Base-by-base conservation (phyloP, 371 early-diverging fungal genomes). In the Syncephalastrum racemosum region DNA sequence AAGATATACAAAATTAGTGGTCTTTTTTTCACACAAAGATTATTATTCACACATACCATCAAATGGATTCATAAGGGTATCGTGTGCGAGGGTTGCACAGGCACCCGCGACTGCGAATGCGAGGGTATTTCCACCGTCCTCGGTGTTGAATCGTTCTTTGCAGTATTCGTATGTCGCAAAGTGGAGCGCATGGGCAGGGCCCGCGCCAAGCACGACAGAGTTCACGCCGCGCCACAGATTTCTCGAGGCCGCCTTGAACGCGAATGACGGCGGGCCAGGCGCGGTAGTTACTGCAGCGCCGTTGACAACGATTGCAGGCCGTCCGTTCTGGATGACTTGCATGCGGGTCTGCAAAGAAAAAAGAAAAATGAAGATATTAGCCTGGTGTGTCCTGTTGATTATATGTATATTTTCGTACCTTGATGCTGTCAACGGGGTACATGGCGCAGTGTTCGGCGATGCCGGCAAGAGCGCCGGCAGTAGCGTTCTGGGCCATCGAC, bases 391-490 rank as follows among this genome's bases (percentile, higher is more conserved):
- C 13, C n/a, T 23, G 40, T 25, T 16, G 24, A 39, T 41, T 19
- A 52, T 23, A 27, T 49, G 27, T 56, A 31, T 31, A 8, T 27
- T 25, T 41, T n/a, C 10, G 62, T 80, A 90, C 93, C 90, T 97
- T 97, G 67, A 96, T 89, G 59, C 87, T 84, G 64, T 98, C 98
- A 40, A 97, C 79, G 10, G 98, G 98, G 77, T 91, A 96, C 91
- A 94, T 94, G 54, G 95, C 84, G 49, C 90, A 85, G 68, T 98
- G 98, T 70, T 98, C 98, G 40, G 93, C 91, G 60, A 97, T 94
- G 60, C 98, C 98, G 20, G 98, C 98, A 15, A 95, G 78, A 4
- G 97, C 96, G 31, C 98, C 98, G 4, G 97, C 97, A 44, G 90
- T 63, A 54, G 95, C 73, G 67, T 96, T 92, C 50, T 90, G 87